Base-by-base conservation (phyloP, 1,139 yeast species). In the Zhuliangozyma blackwelliae region DNA sequence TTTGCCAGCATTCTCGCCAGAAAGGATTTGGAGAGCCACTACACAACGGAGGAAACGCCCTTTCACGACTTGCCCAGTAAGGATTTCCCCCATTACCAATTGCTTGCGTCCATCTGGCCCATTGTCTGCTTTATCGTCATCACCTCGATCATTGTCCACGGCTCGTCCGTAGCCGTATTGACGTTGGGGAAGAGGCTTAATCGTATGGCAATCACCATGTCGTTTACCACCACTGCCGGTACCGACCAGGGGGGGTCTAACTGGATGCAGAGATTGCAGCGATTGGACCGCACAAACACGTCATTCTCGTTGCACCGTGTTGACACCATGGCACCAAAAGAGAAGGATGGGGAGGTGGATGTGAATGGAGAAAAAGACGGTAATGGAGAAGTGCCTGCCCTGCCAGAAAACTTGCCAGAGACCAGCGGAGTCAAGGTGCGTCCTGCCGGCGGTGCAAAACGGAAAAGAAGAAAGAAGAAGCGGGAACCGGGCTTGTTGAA, bases 131-230 rank as follows among this genome's bases (percentile, higher is more conserved):
- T 92, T 52, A 65, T 92, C 43, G 88, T 92, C 28, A 70, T 92
- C 9, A 76, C 95, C 0, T 89, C 97, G 2, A 92, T 92, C 50
- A 67, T 89, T 22, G 95, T 92, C 23, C 98, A 92, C 62, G 98
- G 98, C 10, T 90, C 97, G 0, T 89, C 97, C 0, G 96, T 92
- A 32, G 98, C 98, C 0, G 96, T 90, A 5, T 75, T 89, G 47
- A 82, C 94, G 0, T 71, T 92, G 36, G 97, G 97, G 36, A 85
- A 82, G 52, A 82, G 94, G 43, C 75, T 92, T 57, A 89, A 90
- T 63, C 82, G 95, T 44, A 83, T 92, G 83, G 88, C 96, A 5
- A 80, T 92, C 49, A 87, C 97, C 3, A 86, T 89, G 85, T 79
- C 97, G 0, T 83, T 87, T 56, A 89, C 96, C 19, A 56, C 63